Evolutionary conservation across 2,329 filamentous ascomycete genomes (phyloP), one percentile per base, ranked within the genome.

Genomic region (Onygenales sp.): DNA sequence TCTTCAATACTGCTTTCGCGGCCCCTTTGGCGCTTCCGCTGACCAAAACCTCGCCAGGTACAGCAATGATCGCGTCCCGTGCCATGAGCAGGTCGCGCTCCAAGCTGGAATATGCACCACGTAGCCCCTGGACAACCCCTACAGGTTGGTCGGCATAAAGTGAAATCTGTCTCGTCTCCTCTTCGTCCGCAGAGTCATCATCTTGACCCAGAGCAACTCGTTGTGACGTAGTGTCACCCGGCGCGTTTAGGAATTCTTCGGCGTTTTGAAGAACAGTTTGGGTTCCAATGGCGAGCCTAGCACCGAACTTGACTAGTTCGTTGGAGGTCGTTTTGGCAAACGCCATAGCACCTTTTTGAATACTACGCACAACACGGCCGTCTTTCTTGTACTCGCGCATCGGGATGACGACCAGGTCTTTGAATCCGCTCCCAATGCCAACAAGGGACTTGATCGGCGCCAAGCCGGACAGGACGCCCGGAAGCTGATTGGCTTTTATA

Each of bases 291-390:
- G 92, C 92, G 50, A 97, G 77, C 69, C 96, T 97, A 45, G 93
- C 93, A 10, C 93, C 92, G 0, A 98, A 77, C 63, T 93, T 93
- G 58, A 95, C 87, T n/a, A 97, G 78, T 66, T 96, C 93, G 0
- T 87, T 94, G 2, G 91, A 91, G 0, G 93, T 98, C 1, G 90
- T 96, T 64, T 87, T 91, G 38, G 89, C 91, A 70, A 98, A 98
- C 2, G 89, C 86, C 7, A 85, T 76, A 0, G 91, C 90, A 2
- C 94, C 93, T 71, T 95, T 97, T 57, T 89, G 85, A 51, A 98
- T 86, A 67, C 89, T 93, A 51, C 93, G 86, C 4, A 98, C 84
- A 51, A 98, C 83, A 33, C 93, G 84, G 0, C 93, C 93, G 61
- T 98, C 93, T 68, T 95, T 96, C 66, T 83, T 83, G 70, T 98